phyloP scores from a whole-genome alignment of 805 yeast genomes.

The Jamesozyma rosinii region DNA sequence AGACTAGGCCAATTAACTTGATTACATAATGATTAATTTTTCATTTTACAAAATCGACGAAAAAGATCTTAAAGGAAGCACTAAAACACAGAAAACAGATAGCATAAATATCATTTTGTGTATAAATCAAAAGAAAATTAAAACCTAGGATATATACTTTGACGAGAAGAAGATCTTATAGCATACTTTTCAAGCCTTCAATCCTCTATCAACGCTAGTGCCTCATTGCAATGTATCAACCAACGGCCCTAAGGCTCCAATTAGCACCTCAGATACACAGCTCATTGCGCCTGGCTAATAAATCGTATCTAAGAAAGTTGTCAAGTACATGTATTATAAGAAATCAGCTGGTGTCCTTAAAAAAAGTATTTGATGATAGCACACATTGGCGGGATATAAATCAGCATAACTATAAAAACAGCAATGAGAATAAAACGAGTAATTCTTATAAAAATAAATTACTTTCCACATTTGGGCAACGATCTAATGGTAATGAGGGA shows the following conservation, averaged over 20 bases:
- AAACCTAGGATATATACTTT: no score
- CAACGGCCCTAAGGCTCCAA: neutral
- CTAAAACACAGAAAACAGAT: neutral
- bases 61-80: neutral
- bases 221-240: neutral
- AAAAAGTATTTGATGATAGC: slow-evolving; percentile 53
- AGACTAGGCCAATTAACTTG: neutral
- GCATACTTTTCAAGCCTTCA: no score
- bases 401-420: slow-evolving; percentile 16
- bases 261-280: neutral
- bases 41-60: neutral
- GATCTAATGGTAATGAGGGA: neutral
- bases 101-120: no score
- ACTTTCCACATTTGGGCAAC: slow-evolving; percentile 4
- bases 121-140: no score
- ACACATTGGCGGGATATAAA: slow-evolving; percentile 47
- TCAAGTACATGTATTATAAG: neutral
- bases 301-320: neutral
- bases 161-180: no score
- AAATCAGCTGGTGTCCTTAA: slow-evolving; percentile 17
- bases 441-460: slow-evolving; percentile 6
- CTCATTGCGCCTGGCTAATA: neutral
- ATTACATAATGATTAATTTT: neutral
- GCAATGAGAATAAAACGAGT: slow-evolving; percentile 2
- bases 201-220: no score